phyloP scores from a whole-genome alignment of 2,329 filamentous ascomycete species.

The Phyllosticta ampelicida region DNA sequence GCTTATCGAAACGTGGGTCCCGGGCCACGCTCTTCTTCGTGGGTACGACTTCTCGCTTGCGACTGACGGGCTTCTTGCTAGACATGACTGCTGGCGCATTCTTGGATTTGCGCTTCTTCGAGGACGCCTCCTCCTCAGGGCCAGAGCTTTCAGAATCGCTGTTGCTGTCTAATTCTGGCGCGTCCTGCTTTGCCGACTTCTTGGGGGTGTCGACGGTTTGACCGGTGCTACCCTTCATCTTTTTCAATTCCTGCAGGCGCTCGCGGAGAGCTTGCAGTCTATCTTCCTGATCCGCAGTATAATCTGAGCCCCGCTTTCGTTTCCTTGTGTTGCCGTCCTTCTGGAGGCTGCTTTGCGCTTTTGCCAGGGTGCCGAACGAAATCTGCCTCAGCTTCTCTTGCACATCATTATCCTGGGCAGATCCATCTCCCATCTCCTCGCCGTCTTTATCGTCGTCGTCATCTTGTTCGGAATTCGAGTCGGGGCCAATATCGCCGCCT shows the following conservation, averaged over 20 bases:
- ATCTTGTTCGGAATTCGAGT: conserved; percentile 23
- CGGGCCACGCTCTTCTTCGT: conserved; percentile 50
- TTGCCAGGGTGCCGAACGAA: conserved; percentile 82
- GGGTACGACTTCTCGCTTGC: conserved; percentile 62
- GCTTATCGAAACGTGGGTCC: conserved; percentile 80
- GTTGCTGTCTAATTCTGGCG: conserved; percentile 15
- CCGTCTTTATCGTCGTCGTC: conserved; percentile 20
- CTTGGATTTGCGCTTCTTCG: conserved; percentile 55
- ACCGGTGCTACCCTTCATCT: conserved; percentile 18
- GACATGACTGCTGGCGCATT: conserved; percentile 79
- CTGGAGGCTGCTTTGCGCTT: conserved; percentile 62
- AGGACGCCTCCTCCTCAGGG: conserved; percentile 17
- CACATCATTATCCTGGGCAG: conserved; percentile 25
- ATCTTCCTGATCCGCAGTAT: conserved; percentile 30
- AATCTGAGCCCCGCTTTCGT: conserved; percentile 32
- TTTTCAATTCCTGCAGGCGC: conserved; percentile 33
- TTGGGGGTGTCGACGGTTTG: conserved; percentile 4
- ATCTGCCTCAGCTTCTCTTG: conserved; percentile 46
- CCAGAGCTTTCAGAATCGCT: conserved; percentile 5
- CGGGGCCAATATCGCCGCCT: conserved; percentile 20
- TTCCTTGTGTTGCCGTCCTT: conserved; percentile 23
- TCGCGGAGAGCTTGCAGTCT: conserved; percentile 37
- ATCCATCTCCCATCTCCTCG: conserved; percentile 13
- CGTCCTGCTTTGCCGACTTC: conserved; percentile 10
- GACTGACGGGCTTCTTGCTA: conserved; percentile 72